Evolutionary conservation across 1,139 yeast species (phyloP).

Genomic region (Suzukiozyma palmioleophila): DNA sequence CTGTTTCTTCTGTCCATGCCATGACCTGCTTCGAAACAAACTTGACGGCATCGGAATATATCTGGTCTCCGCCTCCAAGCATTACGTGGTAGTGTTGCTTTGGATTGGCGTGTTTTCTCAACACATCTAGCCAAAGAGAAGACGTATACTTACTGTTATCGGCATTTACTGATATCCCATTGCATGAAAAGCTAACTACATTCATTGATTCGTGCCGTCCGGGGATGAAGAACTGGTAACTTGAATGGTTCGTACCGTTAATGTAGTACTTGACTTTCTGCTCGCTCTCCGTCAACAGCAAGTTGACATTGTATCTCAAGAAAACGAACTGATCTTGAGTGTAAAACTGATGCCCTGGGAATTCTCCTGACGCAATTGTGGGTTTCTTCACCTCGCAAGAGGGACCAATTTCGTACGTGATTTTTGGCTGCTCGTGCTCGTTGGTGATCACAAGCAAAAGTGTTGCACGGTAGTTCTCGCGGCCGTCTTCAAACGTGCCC

Average conservation of each 20-base stretch:
- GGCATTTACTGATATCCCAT: constrained; percentile 78
- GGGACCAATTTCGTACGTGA: constrained; percentile 40
- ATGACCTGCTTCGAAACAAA: constrained; percentile 49
- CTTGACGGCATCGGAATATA: constrained; percentile 81
- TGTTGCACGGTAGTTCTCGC: constrained; percentile 57
- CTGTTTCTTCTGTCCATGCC: constrained; percentile 58
- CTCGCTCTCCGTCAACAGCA: constrained; percentile 43
- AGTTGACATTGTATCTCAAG: constrained; percentile 56
- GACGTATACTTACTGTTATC: constrained; percentile 66
- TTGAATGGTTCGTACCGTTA: constrained; percentile 36
- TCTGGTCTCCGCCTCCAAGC: constrained; percentile 97
- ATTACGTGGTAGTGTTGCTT: constrained; percentile 77
- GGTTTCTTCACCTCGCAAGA: constrained; percentile 12
- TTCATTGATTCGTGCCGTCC: constrained; percentile 63
- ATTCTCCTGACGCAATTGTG: constrained; percentile 32
- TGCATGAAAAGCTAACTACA: constrained; percentile 78
- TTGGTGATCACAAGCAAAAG: constrained; percentile 57
- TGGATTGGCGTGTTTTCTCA: constrained; percentile 50
- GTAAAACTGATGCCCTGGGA: constrained; percentile 40
- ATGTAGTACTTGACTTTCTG: constrained; percentile 60
- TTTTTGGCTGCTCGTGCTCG: constrained; percentile 28
- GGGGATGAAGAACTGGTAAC: constrained; percentile 56
- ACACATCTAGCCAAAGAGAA: constrained; percentile 81
- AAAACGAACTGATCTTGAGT: constrained; percentile 49
- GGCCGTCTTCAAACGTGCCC: constrained; percentile 50